Conservation (phyloP, 176 grass and related monocot genomes). For the Triticum dicoccoides region DNA sequence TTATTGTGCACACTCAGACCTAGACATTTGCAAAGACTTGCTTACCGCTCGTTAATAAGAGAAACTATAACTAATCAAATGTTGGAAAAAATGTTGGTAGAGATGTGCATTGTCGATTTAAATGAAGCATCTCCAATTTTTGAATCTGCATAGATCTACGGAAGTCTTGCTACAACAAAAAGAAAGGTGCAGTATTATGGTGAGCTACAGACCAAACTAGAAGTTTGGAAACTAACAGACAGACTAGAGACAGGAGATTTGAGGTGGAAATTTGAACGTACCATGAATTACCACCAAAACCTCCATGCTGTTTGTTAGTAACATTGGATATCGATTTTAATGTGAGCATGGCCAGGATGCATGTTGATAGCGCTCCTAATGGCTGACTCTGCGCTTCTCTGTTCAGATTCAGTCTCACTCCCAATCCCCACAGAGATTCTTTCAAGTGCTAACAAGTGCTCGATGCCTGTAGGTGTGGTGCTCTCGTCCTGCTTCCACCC, state of each 20-base stretch:
- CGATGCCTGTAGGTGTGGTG: background rate
- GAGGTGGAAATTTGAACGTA: background rate
- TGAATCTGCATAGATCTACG: background rate
- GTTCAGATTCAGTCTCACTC: background rate
- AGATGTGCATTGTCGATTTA: background rate
- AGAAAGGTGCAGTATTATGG: background rate
- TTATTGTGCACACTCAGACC: background rate
- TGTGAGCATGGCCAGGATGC: background rate
- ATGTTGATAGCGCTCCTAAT: background rate
- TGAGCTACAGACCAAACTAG: background rate
- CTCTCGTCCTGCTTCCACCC: background rate
- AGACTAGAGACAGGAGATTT: too few relatives aligned
- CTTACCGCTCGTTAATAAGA: background rate
- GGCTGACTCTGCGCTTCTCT: background rate
- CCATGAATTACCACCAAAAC: background rate
- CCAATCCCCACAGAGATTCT: background rate
- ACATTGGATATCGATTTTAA: background rate
- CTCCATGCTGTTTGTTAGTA: background rate
- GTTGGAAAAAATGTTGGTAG: background rate
- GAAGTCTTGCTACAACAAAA: background rate
- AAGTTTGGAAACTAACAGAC: background rate
- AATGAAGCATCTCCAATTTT: background rate
- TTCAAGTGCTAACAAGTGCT: conserved; percentile 6
- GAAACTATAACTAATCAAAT: background rate
- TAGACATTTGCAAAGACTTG: background rate